phyloP scores from a whole-genome alignment of 2,329 filamentous ascomycete genomes.

The Biscogniauxia mediterranea region DNA sequence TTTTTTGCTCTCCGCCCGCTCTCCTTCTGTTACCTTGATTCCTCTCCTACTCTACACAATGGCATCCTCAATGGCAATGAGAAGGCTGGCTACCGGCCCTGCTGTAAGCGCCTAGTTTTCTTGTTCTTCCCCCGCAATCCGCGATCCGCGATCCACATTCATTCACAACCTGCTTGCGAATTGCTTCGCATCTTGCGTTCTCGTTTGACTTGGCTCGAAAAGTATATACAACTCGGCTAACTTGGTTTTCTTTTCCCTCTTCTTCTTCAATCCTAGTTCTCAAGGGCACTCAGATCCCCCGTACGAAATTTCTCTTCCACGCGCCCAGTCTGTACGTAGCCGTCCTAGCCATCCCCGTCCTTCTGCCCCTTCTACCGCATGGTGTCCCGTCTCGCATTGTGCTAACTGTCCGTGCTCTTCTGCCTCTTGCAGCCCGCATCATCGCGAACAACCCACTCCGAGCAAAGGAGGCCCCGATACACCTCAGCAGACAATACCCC shows the following conservation, averaged over 20 bases:
- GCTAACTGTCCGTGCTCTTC: constrained; percentile 3
- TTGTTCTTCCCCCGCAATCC: constrained; percentile 22
- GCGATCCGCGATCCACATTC: no score
- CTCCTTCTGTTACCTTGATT: constrained; percentile 1
- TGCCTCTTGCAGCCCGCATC: constrained; percentile 64
- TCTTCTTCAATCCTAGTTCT: constrained; percentile 48
- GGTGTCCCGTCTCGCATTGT: no score
- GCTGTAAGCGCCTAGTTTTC: constrained; percentile 42
- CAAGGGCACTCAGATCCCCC: constrained; percentile 61
- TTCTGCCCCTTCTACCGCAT: constrained; percentile 46
- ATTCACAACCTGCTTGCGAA: constrained; percentile 6
- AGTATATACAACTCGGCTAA: constrained; percentile 6
- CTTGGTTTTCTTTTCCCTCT: no score
- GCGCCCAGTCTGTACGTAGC: constrained; percentile 67
- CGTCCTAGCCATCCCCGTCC: constrained; percentile 1
- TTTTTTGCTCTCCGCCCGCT: constrained; percentile 18
- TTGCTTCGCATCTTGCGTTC: constrained; percentile 21
- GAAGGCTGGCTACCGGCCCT: constrained; percentile 56
- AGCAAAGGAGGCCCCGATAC: constrained; percentile 88
- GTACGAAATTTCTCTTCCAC: constrained; percentile 84
- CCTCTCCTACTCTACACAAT: constrained; percentile 35
- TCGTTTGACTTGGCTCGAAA: constrained; percentile 3
- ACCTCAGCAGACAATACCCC: constrained; percentile 86
- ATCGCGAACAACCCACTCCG: constrained; percentile 82
- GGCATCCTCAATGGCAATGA: constrained; percentile 65